Evolutionary conservation across 1,139 yeast species (phyloP).

Genomic region (Geotrichum carabidarum): DNA sequence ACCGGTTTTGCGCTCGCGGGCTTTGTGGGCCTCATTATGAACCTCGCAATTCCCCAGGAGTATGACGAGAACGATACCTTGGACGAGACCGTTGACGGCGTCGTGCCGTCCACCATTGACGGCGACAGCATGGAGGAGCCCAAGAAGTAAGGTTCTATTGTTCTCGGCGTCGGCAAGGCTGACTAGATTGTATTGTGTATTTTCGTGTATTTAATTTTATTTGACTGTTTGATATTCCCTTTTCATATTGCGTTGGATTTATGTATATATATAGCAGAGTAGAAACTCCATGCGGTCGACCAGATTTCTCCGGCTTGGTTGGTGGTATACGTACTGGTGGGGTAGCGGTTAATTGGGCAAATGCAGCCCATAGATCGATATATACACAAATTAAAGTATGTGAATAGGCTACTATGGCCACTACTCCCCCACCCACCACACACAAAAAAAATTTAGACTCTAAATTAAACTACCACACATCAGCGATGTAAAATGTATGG

Average conservation of each 20-base stretch:
- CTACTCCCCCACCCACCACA: too few species aligned
- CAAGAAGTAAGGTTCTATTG: background rate
- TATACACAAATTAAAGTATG: too few species aligned
- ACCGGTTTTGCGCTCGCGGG: constrained; percentile 86
- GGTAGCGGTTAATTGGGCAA: too few species aligned
- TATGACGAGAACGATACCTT: constrained; percentile 46
- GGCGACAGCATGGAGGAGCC: background rate
- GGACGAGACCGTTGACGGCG: constrained; percentile 14
- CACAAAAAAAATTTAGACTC: too few species aligned
- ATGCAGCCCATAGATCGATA: too few species aligned
- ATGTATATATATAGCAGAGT: background rate
- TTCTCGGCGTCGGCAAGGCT: too few species aligned
- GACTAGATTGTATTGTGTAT: background rate
- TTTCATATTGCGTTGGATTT: too few species aligned
- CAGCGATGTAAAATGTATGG: too few species aligned
- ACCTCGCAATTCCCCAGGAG: constrained; percentile 67
- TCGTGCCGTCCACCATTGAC: constrained; percentile 1
- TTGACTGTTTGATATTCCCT: background rate
- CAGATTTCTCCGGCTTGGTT: too few species aligned
- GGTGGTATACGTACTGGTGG: too few species aligned
- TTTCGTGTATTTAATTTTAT: background rate
- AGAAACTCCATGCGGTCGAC: background rate
- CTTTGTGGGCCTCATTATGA: constrained; percentile 65
- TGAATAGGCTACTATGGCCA: too few species aligned
- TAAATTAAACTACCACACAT: too few species aligned